Percentiles rank a stretch among this genome's conserved stretches.
Evolutionary conservation across 83 land plant species (phyloP).

Genomic region (Picea abies): DNA sequence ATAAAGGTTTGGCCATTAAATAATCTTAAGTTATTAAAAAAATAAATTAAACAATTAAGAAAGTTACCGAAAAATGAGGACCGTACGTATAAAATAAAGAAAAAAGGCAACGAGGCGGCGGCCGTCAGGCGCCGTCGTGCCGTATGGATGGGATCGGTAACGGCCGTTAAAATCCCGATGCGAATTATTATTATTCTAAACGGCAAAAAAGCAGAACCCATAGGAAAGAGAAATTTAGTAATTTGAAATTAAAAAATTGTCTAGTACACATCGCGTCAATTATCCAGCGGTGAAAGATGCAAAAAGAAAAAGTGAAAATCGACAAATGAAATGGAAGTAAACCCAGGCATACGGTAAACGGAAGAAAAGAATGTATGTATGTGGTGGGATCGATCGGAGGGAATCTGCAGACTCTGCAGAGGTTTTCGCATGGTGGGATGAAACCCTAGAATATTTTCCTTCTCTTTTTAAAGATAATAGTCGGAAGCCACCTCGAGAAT

Average conservation of each 20-base stretch:
- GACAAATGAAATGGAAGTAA: neutral
- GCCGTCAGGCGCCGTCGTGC: slow-evolving; percentile 5
- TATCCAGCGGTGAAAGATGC: slow-evolving; percentile 10
- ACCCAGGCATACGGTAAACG: slow-evolving; percentile 5
- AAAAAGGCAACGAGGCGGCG: neutral
- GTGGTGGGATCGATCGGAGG: neutral
- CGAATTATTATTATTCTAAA: no score
- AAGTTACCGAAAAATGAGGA: neutral
- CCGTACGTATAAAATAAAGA: slow-evolving; percentile 1
- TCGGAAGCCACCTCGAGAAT: neutral
- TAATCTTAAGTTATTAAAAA: neutral
- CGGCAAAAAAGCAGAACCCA: no score
- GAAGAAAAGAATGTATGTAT: neutral
- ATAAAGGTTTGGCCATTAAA: neutral
- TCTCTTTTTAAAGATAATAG: neutral
- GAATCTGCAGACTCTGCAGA: neutral
- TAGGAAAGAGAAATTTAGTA: no score
- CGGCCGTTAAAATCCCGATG: neutral
- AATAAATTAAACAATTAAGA: neutral
- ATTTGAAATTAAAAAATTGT: no score
- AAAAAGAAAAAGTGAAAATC: neutral
- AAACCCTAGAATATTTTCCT: neutral
- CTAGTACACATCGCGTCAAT: neutral
- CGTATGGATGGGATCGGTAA: neutral
- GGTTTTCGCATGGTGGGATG: neutral